Evolutionary conservation across 257 asterid species (phyloP), one percentile per base, ranked within the genome.

Genomic region (Solanum dulcamara): DNA sequence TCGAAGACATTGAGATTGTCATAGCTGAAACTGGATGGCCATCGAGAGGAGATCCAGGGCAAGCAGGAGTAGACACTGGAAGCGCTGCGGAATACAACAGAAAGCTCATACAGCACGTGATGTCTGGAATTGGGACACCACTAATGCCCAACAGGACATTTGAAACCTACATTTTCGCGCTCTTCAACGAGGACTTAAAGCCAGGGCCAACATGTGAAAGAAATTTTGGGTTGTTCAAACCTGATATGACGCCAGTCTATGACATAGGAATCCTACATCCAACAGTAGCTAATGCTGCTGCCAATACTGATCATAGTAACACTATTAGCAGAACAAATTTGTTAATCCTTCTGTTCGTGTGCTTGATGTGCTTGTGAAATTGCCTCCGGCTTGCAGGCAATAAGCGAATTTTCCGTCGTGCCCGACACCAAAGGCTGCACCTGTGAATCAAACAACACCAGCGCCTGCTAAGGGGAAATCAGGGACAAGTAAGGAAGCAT

Each of bases 121-220:
- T 68, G 48, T 88, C 93, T 4, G 90, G 91, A 42, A 48, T 85
- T 12, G 90, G 93, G 85, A 89, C 93, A 0, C 93, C 93, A 2
- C 88, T 89, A 74, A 91, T 89, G 92, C 92, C 93, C 26, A 86
- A 88, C 71, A 89, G 84, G 55, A 86, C 89, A 35, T 87, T 91
- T 20, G 93, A 91, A 46, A 87, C 92, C 0, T 91, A 88, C 88
- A 89, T 91, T 84, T 91, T 91, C 10, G 87, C 92, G 1, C 90
- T 91, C 10, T 91, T 91, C 71, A 92, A 94, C 15, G 98, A 94
- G 83, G 91, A 94, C 85, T n/a, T 90, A 57, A 94, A 93, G 87
- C 95, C 96, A 18, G 97, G 96, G 66, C 97, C 97, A 28, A 86
- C 85, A 1, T 90, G 91, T 33, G 97, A 94, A 84, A 91, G 95